Evolutionary conservation across 225 moss, liverwort and hornwort genomes (phyloP), one percentile per base, ranked within the genome.

Genomic region (Sphagnum contortum): DNA sequence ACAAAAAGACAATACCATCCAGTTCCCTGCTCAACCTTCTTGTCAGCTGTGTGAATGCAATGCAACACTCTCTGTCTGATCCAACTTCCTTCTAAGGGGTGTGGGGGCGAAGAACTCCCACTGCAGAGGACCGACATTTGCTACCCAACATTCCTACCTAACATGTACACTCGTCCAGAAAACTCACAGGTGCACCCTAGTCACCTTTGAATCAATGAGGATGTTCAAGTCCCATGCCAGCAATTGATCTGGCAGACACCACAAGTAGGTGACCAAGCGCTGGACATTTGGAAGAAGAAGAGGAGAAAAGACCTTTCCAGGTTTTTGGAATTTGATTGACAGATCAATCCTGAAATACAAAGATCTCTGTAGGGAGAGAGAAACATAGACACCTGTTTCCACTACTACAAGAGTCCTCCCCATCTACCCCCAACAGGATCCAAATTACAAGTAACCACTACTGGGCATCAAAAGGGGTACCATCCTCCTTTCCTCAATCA

Each of bases 291-390:
- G 59, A 61, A 75, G 14, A 47, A 1, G 29, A 59, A 14, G 51
- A 70, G 68, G 71, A 72, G 52, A 54, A 56, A 44, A 48, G 67
- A 56, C 57, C 47, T 66, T 63, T 8, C 46, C 4, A 65, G 29
- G 48, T 13, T 66, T 63, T 12, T 68, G 71, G 68, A 62, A 59
- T 63, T 66, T 71, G 70, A 71, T 13, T 29, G 29, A 66, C 65
- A 65, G 65, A 68, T 57, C 67, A 78, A 70, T 64, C 65, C 54
- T 71, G 71, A 49, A 58, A 71, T 69, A 71, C 71, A 71, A 71
- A 71, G 73, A 79, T 76, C 53, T 71, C 76, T 69, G 4, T 57
- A 69, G 73, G 57, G 45, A 61, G 63, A 62, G 59, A 70, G 29
- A 29, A 29, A 29, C 29, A 29, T 29, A 29, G 29, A 29, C 29